phyloP scores from a whole-genome alignment of 2,329 filamentous ascomycete genomes.

The Aspergillus tubingensis region DNA sequence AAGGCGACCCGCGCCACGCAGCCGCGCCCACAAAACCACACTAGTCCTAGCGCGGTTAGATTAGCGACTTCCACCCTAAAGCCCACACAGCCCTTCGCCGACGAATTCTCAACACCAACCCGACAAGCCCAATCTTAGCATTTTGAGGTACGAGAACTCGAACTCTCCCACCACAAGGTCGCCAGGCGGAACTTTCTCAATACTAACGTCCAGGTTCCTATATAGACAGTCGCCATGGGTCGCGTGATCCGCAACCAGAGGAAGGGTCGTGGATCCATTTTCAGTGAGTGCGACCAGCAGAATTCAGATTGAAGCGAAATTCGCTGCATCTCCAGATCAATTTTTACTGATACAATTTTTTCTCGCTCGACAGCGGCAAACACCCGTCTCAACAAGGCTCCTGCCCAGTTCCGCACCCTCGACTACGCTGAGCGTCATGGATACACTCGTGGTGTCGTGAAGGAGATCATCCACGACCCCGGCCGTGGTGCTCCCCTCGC shows the following conservation, averaged over 20 bases:
- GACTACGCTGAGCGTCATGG: constrained; percentile 97
- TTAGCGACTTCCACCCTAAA: constrained; percentile 50
- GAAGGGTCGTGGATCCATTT: constrained; percentile 76
- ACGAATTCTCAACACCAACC: constrained; percentile 46
- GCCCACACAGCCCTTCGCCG: constrained; percentile 46
- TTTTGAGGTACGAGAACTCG: constrained; percentile 44
- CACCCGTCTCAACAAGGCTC: constrained; percentile 91
- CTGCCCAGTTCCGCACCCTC: constrained; percentile 93
- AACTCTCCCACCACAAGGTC: constrained; percentile 33
- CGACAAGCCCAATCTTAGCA: constrained; percentile 47
- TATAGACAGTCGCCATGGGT: constrained; percentile 57
- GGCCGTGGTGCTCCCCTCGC: constrained; percentile 98
- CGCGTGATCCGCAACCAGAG: constrained; percentile 77
- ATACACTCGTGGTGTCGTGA: constrained; percentile 95
- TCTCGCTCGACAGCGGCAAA: constrained; percentile 62
- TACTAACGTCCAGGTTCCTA: constrained; percentile 38
- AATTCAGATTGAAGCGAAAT: constrained; percentile 15
- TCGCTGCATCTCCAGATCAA: constrained; percentile 10
- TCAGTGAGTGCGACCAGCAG: constrained; percentile 61
- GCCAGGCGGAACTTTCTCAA: constrained; percentile 30
- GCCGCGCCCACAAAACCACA: constrained; percentile 20
- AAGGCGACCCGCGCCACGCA: constrained; percentile 17
- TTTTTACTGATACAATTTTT: constrained; percentile 36
- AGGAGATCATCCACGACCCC: constrained; percentile 98
- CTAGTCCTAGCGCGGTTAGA: constrained; percentile 44